Base-by-base conservation (phyloP, 2,329 filamentous ascomycete genomes). In the Magnaporthiopsis poae region DNA sequence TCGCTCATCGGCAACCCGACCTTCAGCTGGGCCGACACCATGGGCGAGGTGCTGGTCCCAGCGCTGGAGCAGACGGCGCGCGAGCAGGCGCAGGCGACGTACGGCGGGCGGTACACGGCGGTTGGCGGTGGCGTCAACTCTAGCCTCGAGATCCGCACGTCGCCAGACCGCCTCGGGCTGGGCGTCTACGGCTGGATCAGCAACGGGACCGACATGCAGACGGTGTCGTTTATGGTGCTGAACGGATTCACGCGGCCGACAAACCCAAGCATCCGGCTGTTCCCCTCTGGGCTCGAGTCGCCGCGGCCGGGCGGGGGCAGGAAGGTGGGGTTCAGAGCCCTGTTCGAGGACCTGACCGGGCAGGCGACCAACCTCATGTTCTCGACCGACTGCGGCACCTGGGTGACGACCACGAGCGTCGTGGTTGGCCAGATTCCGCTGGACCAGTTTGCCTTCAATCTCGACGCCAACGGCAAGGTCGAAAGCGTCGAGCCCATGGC, bases 121-220 rank as follows among this genome's bases (percentile, higher is more conserved):
- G 67, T 21, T 67, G 65, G 63, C 27, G 66, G 72, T 60, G 65
- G 65, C 1, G 65, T 75, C n/a, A 76, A 73, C 67, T 75, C 73
- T 15, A 75, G 71, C 3, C 69, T 76, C 60, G 73, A 70, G 2
- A 72, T 75, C n/a, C 62, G 65, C 2, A 75, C 73, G 5, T 72
- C 74, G 31, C n/a, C 65, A 52, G 69, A 71, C 21, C 69, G 73
- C 35, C 74, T 73, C 0, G 75, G 74, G 0, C 67, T 76, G 13
- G 69, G 69, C 8, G 70, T 76, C 63, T 66, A 71, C 1, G 70
- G 71, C 65, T 76, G 74, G 73, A 70, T 73, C n/a, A 74, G 73
- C 63, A 75, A 75, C 65, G 73, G 74, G 0, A 74, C 72, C 8
- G 71, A 76, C 66, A 75, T 76, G 60, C 66, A 67, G 9, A 70